These are phyloP conservation scores for Neocucurbitaria cava DNA, from an alignment of 2,329 filamentous ascomycete species.

Conservation along the genomic window DNA sequence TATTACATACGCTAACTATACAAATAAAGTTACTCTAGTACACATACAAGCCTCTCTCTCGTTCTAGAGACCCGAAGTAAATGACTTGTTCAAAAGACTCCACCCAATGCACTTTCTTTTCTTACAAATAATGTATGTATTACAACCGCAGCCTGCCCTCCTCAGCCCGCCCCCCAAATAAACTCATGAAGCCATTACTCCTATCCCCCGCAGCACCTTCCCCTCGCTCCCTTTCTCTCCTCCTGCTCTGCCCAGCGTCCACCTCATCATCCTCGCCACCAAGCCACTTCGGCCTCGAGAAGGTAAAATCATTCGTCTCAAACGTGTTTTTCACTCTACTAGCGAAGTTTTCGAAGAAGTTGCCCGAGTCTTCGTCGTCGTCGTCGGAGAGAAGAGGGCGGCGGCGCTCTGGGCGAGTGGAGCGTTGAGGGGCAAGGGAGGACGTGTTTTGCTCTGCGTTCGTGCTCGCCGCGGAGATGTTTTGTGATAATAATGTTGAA, in stretches of 20 bases:
- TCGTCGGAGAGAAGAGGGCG: slow-evolving; percentile 49
- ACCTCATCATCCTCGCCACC: slow-evolving; percentile 60
- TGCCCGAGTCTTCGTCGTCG: slow-evolving; percentile 73
- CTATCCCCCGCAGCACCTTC: slow-evolving; percentile 15
- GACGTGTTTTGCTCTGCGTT: slow-evolving; percentile 20
- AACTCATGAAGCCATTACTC: slow-evolving; percentile 29
- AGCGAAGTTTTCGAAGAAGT: slow-evolving; percentile 82
- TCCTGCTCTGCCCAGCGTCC: slow-evolving; percentile 13
- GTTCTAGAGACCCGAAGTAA: too few relatives aligned
- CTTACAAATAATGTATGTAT: background rate
- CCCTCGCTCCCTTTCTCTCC: slow-evolving; percentile 5
- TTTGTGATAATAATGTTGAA: too few relatives aligned
- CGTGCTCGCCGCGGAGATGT: background rate
- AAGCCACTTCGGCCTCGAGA: slow-evolving; percentile 79
- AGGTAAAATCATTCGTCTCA: slow-evolving; percentile 66
- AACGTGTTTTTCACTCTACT: slow-evolving; percentile 92
- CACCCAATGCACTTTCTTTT: background rate
- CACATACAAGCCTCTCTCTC: too few relatives aligned
- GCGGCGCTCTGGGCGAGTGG: slow-evolving; percentile 25
- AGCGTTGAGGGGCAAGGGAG: background rate
- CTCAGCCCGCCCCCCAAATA: slow-evolving; percentile 44
- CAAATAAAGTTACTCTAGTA: too few relatives aligned
- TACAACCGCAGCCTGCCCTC: slow-evolving; percentile 45
- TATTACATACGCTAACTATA: too few relatives aligned
- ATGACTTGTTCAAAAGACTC: background rate